These are phyloP conservation scores for Rhodotorula kratochvilovae DNA, from an alignment of 768 basidiomycete genomes.

Conservation along the genomic window DNA sequence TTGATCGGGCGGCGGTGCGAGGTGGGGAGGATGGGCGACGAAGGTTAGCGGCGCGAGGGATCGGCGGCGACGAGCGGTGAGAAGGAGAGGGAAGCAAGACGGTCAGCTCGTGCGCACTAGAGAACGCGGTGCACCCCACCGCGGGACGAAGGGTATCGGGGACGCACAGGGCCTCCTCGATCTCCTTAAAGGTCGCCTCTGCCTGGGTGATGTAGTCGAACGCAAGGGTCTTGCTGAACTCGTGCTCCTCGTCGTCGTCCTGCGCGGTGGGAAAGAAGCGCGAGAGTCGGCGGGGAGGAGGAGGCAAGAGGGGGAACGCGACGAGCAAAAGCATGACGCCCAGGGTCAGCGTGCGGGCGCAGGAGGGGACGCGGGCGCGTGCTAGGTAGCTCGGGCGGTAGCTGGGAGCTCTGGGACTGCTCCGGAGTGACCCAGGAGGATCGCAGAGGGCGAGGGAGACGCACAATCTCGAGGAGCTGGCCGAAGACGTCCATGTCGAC, in stretches of 20 bases:
- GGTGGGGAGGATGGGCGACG: not conserved
- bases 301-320: not conserved
- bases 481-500: slow-evolving; percentile 75
- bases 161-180: slow-evolving; percentile 74
- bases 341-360: not conserved
- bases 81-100: not conserved
- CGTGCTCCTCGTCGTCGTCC: slow-evolving; percentile 63
- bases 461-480: slow-evolving; percentile 80
- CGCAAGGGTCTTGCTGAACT: slow-evolving; percentile 76
- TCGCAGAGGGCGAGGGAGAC: not conserved
- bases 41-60: not conserved
- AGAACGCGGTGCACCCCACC: not conserved
- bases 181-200: slow-evolving; percentile 64
- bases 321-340: not conserved
- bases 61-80: not conserved
- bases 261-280: slow-evolving; percentile 42
- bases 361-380: not conserved
- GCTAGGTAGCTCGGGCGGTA: too few species aligned
- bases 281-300: not conserved
- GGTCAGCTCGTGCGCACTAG: not conserved
- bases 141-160: not conserved
- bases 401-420: not conserved
- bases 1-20: not conserved
- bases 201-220: slow-evolving; percentile 78
- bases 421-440: not conserved